Evolutionary conservation across 208 protist genomes (phyloP), one percentile per base, ranked within the genome.

Genomic region (Wallacemonas sp.): DNA sequence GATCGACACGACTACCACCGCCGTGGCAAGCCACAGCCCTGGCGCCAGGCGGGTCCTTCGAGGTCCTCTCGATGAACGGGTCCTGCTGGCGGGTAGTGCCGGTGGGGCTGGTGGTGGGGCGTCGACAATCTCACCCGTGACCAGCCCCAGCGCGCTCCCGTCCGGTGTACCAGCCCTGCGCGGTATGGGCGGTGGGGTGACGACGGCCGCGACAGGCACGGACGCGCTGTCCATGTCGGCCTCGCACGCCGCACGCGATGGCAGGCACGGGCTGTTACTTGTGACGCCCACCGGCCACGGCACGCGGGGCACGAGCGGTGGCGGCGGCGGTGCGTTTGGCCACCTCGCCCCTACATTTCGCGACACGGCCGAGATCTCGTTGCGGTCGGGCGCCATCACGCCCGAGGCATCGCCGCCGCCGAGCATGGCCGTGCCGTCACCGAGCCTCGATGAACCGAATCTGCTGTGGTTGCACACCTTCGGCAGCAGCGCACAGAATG

Each of bases 361-460:
- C 31, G 52, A 59, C 31, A 41, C 8, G 3, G 52, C 31, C n/a
- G 52, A 59, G 18, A 18, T 59, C n/a, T 59, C 52, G 26, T 23
- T 59, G 18, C 48, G 25, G 7, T 55, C 48, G 5, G 11, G 7
- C 23, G 20, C 20, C 7, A 4, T 20, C 25, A 33, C 48, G 20
- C 25, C 48, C 0, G 25, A 55, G 7, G 4, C 26, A 4, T 55
- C 48, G 10, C 48, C 48, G 7, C 48, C 26, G 18, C 48, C 23
- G 7, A 55, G 25, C 48, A 14, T 18, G 18, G 26, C 12, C 10
- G 14, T 22, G 26, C 48, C 26, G 18, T 10, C 25, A 32, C 11
- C 29, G 48, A 55, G 10, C 7, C 2, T 32, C 48, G 48, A 33
- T 7, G 48, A 55, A 8, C 5, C 26, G 0, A 10, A 25, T 10